Percentiles rank a stretch among this genome's conserved stretches.
Evolutionary conservation across 352 stramenopile species (phyloP).

Genomic region (Phytopythium chamaehyphon): DNA sequence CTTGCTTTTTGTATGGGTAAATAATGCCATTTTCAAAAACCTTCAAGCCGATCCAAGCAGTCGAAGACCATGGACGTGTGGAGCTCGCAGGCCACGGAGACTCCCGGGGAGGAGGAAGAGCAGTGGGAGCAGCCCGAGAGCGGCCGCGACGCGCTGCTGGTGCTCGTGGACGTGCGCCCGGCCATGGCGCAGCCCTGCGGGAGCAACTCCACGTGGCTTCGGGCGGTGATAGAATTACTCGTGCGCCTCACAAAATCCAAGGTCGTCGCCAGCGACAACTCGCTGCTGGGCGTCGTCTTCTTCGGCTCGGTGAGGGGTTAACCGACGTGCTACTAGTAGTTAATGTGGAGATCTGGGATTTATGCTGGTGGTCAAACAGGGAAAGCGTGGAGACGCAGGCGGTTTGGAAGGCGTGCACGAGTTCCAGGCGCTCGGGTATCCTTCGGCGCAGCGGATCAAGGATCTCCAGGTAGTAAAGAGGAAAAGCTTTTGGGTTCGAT

Average conservation of each 20-base stretch:
- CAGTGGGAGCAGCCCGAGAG: slow-evolving; percentile 51
- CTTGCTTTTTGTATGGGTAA: too few relatives aligned
- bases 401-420: slow-evolving; percentile 71
- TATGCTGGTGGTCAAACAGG: too few relatives aligned
- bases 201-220: slow-evolving; percentile 54
- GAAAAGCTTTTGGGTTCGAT: too few relatives aligned
- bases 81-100: slow-evolving; percentile 13
- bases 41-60: background rate
- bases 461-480: slow-evolving; percentile 55
- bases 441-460: slow-evolving; percentile 70
- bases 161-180: slow-evolving; percentile 69
- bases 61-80: slow-evolving; percentile 35
- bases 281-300: slow-evolving; percentile 68
- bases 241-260: slow-evolving; percentile 74
- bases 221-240: slow-evolving; percentile 62
- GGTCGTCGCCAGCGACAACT: slow-evolving; percentile 77
- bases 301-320: slow-evolving; percentile 75
- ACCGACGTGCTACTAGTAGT: too few relatives aligned
- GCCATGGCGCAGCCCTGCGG: slow-evolving; percentile 52
- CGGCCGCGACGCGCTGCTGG: slow-evolving; percentile 73
- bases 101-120: slow-evolving; percentile 38
- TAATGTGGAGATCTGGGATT: too few relatives aligned
- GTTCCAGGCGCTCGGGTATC: slow-evolving; percentile 69
- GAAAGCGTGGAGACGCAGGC: slow-evolving; percentile 52
- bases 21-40: too few relatives aligned